Evolutionary conservation across 257 asterid species (phyloP).

Genomic region (Cordia subcordata): DNA sequence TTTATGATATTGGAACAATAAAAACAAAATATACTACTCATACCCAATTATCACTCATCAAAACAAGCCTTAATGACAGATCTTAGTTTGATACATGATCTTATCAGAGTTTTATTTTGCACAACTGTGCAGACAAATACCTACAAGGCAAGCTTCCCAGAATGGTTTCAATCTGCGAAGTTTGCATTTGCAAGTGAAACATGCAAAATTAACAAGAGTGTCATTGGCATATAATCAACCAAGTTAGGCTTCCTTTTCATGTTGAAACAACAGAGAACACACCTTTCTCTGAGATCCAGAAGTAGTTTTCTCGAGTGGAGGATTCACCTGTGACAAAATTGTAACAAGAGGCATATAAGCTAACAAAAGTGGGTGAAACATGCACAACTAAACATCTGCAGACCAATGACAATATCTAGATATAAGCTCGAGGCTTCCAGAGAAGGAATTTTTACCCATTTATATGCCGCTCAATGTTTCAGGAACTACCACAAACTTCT

Average conservation of each 20-base stretch:
- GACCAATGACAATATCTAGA: too few species aligned
- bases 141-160: not conserved
- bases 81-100: too few species aligned
- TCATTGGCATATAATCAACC: not conserved
- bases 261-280: conserved; percentile 12
- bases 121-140: not conserved
- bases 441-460: too few species aligned
- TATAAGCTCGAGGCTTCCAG: too few species aligned
- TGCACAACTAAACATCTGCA: not conserved
- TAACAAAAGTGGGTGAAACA: not conserved
- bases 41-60: too few species aligned
- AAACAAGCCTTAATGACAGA: too few species aligned
- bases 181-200: not conserved
- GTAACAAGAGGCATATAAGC: conserved; percentile 9
- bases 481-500: too few species aligned
- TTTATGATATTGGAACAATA: too few species aligned
- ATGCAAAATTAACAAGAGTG: not conserved
- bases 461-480: too few species aligned
- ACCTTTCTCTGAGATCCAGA: conserved; percentile 69
- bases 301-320: conserved; percentile 37
- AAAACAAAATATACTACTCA: too few species aligned
- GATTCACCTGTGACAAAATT: conserved; percentile 49
- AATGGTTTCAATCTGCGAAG: not conserved
- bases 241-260: not conserved
- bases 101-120: not conserved